phyloP scores from a whole-genome alignment of 225 moss, liverwort and hornwort species.

The Pseudisothecium myosuroides region DNA sequence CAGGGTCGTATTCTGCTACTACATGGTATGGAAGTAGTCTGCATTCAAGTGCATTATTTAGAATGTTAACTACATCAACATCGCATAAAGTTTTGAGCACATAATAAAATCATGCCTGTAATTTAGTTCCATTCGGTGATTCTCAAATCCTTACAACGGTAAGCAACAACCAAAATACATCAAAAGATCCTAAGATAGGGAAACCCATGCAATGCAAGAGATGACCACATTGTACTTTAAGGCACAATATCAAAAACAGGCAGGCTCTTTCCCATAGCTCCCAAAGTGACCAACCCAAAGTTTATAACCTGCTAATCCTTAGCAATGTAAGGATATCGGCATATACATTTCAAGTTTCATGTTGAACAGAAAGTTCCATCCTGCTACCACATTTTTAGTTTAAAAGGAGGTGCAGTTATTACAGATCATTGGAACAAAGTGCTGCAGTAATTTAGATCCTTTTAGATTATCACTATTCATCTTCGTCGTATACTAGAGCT shows the following conservation, averaged over 20 bases:
- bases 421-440: background rate
- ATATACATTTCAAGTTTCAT: background rate
- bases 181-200: background rate
- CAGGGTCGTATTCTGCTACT: slow-evolving; percentile 82
- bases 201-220: background rate
- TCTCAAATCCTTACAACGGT: background rate
- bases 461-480: background rate
- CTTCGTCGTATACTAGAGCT: background rate
- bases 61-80: background rate
- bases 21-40: slow-evolving; percentile 93
- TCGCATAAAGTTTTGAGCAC: background rate
- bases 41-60: slow-evolving; percentile 1
- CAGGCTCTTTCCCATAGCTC: background rate
- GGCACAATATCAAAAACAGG: background rate
- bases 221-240: background rate
- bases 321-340: background rate
- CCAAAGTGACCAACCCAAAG: background rate
- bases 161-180: background rate
- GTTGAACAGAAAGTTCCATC: background rate
- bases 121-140: background rate
- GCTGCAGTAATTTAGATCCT: background rate
- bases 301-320: background rate
- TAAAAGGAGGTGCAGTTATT: background rate
- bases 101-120: background rate
- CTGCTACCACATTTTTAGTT: background rate